Conservation (phyloP, 2,329 filamentous ascomycete species). For the Verticillium dahliae region DNA sequence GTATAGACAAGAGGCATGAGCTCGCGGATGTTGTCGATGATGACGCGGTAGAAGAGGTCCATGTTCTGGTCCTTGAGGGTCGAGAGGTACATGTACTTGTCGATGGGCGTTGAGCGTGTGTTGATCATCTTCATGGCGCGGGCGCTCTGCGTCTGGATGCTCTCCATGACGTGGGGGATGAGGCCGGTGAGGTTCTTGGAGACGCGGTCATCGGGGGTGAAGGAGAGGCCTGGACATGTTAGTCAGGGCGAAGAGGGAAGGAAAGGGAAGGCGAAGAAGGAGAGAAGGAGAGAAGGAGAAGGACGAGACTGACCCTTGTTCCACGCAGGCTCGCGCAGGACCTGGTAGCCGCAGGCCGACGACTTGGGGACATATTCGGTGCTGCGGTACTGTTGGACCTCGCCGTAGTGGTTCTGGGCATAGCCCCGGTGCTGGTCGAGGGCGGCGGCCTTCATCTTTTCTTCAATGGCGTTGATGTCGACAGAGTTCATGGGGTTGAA, state of each 20-base stretch:
- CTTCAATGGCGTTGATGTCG: constrained; percentile 50
- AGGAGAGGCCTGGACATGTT: constrained; percentile 47
- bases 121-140: constrained; percentile 70
- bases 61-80: constrained; percentile 68
- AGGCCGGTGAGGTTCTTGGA: constrained; percentile 60
- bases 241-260: constrained; percentile 1
- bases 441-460: constrained; percentile 52
- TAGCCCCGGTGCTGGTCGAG: constrained; percentile 57
- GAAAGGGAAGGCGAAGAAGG: background rate
- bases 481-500: constrained; percentile 51
- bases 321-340: constrained; percentile 56
- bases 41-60: constrained; percentile 76
- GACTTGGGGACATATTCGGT: constrained; percentile 48
- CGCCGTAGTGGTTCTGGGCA: constrained; percentile 46
- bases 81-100: constrained; percentile 80
- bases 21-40: constrained; percentile 71
- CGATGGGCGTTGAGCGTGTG: constrained; percentile 61
- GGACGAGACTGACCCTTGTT: constrained; percentile 50
- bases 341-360: constrained; percentile 52
- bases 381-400: constrained; percentile 45
- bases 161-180: constrained; percentile 58
- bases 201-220: constrained; percentile 57
- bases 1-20: constrained; percentile 83
- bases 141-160: constrained; percentile 51
- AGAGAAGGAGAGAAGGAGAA: background rate